Evolutionary conservation across 257 asterid species (phyloP), one percentile per base, ranked within the genome.

Genomic region (Plantago ovata): DNA sequence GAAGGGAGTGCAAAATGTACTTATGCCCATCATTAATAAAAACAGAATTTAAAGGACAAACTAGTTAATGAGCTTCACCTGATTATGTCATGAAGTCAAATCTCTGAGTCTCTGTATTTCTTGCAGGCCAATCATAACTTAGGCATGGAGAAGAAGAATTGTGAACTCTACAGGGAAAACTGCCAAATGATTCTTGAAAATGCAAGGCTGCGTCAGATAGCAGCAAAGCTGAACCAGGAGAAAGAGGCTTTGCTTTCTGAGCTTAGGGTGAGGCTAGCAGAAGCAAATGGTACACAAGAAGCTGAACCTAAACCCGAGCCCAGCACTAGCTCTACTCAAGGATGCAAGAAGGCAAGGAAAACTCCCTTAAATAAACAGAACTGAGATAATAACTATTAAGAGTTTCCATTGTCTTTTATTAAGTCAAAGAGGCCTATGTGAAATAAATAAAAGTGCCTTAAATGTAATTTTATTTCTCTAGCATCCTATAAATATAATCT

Each of bases 131-230:
- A 44, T 9, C 39, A 54, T n/a, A 28, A 14, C 42, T 42, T 32
- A 33, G 24, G 13, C 4, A 54, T 55, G 60, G 60, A 55, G 45
- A 41, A 36, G 32, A 38, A 38, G 46, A 55, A 33, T 11, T 19
- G 32, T 10, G 23, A 55, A 21, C 46, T 55, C 21, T 38, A 38
- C 46, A 38, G 15, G 24, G 60, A 55, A 43, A 55, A 55, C 46
- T 55, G 46, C 43, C 46, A 18, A 8, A 33, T 55, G 13, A 38
- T 36, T 9, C 23, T 20, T 13, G 60, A 55, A 19, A 36, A 55
- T 55, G 60, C 22, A 55, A 55, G 60, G 60, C 21, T 55, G 60
- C 46, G 46, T 18, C 33, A 38, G 60, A 19, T 36, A 23, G 60
- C 60, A 36, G 14, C 33, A 38, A 42, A 55, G 46, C 45, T 55